Percentiles rank a stretch among this genome's conserved stretches.
Conservation (phyloP, 352 stramenopile species). For the Phytophthora hybrid region DNA sequence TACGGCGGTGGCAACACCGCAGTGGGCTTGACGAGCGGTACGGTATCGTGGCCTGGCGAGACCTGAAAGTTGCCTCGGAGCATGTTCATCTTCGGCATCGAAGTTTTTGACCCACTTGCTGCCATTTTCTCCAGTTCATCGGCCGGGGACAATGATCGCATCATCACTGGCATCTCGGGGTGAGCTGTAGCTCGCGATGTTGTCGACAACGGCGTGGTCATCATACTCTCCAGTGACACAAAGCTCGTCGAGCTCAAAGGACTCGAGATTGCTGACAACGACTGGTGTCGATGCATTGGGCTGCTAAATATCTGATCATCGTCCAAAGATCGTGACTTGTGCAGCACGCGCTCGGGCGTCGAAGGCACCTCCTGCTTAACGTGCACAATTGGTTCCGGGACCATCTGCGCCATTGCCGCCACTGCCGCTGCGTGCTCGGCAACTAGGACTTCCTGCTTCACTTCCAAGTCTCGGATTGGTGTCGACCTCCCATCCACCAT, state of each 20-base stretch:
- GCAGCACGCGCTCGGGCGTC: slow-evolving; percentile 24
- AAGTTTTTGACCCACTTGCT: slow-evolving; percentile 56
- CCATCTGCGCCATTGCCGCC: background rate
- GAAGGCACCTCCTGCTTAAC: slow-evolving; percentile 32
- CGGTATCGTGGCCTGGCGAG: slow-evolving; percentile 33
- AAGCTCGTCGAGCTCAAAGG: slow-evolving; percentile 43
- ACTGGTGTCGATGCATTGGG: slow-evolving; percentile 47
- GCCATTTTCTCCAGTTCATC: slow-evolving; percentile 72
- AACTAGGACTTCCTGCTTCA: slow-evolving; percentile 17
- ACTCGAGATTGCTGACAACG: slow-evolving; percentile 34
- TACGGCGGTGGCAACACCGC: slow-evolving; percentile 72
- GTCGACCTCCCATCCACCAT: slow-evolving; percentile 28
- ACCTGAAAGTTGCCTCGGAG: slow-evolving; percentile 65
- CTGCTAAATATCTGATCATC: slow-evolving; percentile 47
- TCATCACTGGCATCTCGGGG: slow-evolving; percentile 28
- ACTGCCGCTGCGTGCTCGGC: background rate
- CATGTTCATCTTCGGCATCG: slow-evolving; percentile 67
- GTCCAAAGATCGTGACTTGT: slow-evolving; percentile 18
- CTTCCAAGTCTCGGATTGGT: background rate
- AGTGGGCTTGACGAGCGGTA: slow-evolving; percentile 35
- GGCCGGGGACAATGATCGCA: slow-evolving; percentile 61
- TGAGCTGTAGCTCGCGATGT: slow-evolving; percentile 36
- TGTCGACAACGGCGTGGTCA: slow-evolving; percentile 28
- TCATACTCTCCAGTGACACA: slow-evolving; percentile 44
- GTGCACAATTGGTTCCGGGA: slow-evolving; percentile 6